These are phyloP conservation scores for Dactylellina cionopaga DNA, from an alignment of 2,329 filamentous ascomycete species.

Conservation along the genomic window DNA sequence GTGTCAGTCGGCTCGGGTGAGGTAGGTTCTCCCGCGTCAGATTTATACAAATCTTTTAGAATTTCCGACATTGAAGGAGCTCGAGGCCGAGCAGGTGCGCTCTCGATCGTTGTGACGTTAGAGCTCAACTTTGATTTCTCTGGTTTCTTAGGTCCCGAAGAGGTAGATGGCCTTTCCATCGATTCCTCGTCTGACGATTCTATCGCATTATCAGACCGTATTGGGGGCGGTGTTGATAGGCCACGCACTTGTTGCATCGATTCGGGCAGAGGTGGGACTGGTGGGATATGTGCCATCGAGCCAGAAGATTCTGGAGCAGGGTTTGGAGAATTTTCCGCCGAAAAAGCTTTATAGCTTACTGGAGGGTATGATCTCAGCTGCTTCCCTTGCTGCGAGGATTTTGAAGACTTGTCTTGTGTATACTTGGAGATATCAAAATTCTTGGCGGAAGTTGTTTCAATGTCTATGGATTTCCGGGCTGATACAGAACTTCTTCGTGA, in stretches of 20 bases:
- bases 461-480: slow-evolving; percentile 46
- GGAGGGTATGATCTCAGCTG: slow-evolving; percentile 33
- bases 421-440: slow-evolving; percentile 52
- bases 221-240: slow-evolving; percentile 41
- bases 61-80: slow-evolving; percentile 51
- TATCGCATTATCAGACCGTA: slow-evolving; percentile 44
- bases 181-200: slow-evolving; percentile 40
- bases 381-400: slow-evolving; percentile 6
- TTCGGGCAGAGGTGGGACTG: slow-evolving; percentile 36
- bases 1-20: slow-evolving; percentile 15
- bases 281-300: slow-evolving; percentile 13
- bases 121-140: slow-evolving; percentile 24
- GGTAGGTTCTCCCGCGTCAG: slow-evolving; percentile 8
- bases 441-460: slow-evolving; percentile 38
- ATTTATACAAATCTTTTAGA: slow-evolving; percentile 39
- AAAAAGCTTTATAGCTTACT: slow-evolving; percentile 29
- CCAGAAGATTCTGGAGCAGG: slow-evolving; percentile 6
- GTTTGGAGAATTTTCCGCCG: not conserved
- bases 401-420: slow-evolving; percentile 31
- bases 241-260: slow-evolving; percentile 28
- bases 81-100: slow-evolving; percentile 16
- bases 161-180: slow-evolving; percentile 26
- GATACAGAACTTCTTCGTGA: slow-evolving; percentile 29
- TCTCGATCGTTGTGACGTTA: slow-evolving; percentile 7
- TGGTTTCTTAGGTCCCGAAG: slow-evolving; percentile 13